phyloP scores from a whole-genome alignment of 176 grass and related monocot genomes.

The Miscanthus lutarioriparius region DNA sequence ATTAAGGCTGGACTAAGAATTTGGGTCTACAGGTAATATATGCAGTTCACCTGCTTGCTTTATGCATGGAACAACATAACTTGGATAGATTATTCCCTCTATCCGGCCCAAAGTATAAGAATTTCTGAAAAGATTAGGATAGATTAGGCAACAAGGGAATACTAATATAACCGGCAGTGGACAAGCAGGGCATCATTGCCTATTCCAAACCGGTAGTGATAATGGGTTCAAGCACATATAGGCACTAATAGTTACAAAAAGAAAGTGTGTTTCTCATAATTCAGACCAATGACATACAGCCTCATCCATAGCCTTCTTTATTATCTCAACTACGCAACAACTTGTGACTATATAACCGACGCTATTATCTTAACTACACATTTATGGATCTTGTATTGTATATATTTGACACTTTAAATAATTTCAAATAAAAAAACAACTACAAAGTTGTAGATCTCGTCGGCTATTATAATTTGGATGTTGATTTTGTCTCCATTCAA shows the following conservation, averaged over 20 bases:
- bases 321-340: not conserved
- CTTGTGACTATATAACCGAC: not conserved
- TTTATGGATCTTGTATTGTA: not conserved
- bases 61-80: not conserved
- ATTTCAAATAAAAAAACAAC: no score
- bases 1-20: constrained; percentile 75
- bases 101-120: not conserved
- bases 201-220: not conserved
- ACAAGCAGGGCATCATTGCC: not conserved
- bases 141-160: not conserved
- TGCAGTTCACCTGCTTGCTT: not conserved
- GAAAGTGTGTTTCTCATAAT: not conserved
- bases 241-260: no score
- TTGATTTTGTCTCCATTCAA: no score
- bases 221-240: not conserved
- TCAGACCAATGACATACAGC: not conserved
- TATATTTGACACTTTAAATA: no score
- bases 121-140: not conserved
- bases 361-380: not conserved
- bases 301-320: not conserved
- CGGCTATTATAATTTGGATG: no score
- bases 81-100: not conserved
- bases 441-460: no score
- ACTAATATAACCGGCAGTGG: not conserved
- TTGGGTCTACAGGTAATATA: constrained; percentile 81